Conservation (phyloP, 1,139 yeast species). For the Suhomyces anneliseae region DNA sequence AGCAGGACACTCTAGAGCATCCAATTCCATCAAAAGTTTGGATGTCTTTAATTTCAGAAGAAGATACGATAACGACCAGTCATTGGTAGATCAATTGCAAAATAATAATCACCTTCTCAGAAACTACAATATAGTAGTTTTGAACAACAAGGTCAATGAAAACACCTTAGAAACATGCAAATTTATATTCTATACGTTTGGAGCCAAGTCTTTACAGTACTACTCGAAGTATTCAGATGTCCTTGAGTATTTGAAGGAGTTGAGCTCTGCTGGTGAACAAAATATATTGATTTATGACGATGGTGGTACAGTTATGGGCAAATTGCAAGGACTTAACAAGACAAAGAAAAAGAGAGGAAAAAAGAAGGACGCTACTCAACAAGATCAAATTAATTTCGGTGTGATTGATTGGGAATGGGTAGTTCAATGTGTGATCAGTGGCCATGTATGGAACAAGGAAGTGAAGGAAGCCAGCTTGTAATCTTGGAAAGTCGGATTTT, state of each 20-base stretch:
- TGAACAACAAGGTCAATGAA: conserved; percentile 21
- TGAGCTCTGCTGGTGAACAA: conserved; percentile 3
- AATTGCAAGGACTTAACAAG: conserved; percentile 5
- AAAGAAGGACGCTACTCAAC: conserved; percentile 4
- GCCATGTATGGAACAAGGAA: conserved; percentile 9
- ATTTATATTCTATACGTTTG: conserved; percentile 50
- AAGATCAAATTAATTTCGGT: conserved; percentile 15
- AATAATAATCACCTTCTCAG: conserved; percentile 39
- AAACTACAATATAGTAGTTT: conserved; percentile 31
- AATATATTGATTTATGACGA: conserved; percentile 30
- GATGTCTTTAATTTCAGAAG: conserved; percentile 42
- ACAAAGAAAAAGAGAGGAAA: conserved; percentile 5
- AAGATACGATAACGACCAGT: conserved; percentile 23
- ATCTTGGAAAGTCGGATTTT: too few relatives aligned
- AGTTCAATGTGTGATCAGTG: conserved; percentile 64
- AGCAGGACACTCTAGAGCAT: conserved; percentile 58
- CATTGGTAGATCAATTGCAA: conserved; percentile 36
- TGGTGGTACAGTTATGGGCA: conserved; percentile 7
- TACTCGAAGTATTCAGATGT: conserved; percentile 12
- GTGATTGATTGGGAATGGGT: conserved; percentile 71
- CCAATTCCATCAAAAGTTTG: conserved; percentile 37
- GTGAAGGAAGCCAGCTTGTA: background rate
- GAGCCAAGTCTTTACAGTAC: conserved; percentile 31
- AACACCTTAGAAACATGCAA: conserved; percentile 37
- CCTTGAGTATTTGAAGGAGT: conserved; percentile 3